These are phyloP conservation scores for Striga asiatica DNA, from an alignment of 257 asterid species.

Conservation along the genomic window DNA sequence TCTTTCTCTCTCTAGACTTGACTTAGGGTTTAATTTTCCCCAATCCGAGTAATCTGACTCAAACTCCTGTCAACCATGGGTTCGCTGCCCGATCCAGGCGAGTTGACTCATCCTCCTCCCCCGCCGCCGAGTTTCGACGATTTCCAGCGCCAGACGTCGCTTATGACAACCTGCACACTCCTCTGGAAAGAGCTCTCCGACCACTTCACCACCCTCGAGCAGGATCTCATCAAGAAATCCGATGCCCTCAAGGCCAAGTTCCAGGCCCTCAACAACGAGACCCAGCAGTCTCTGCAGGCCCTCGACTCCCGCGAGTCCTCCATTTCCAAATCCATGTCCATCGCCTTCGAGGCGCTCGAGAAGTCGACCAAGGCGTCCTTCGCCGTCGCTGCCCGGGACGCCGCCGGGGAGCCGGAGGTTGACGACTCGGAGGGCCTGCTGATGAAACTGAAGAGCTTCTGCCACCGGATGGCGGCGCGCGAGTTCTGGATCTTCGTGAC, in stretches of 20 bases:
- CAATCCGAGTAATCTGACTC: constrained; percentile 17
- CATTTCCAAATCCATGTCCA: constrained; percentile 46
- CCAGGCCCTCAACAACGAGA: constrained; percentile 34
- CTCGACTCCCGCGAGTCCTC: constrained; percentile 71
- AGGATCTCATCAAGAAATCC: constrained; percentile 60
- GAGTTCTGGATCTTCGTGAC: constrained; percentile 67
- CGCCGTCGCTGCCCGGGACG: constrained; percentile 9
- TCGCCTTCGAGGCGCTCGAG: constrained; percentile 34
- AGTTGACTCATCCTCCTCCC: constrained; percentile 36
- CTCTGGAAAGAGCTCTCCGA: constrained; percentile 98
- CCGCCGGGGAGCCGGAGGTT: constrained; percentile 35
- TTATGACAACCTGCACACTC: constrained; percentile 97
- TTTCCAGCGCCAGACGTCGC: constrained; percentile 91
- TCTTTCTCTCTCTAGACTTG: constrained; percentile 29
- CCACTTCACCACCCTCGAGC: constrained; percentile 81
- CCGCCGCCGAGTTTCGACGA: constrained; percentile 85
- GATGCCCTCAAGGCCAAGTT: constrained; percentile 53
- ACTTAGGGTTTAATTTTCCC: constrained; percentile 33
- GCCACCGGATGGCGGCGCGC: constrained; percentile 55
- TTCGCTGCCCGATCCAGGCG: constrained; percentile 97
- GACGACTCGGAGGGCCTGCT: constrained; percentile 60
- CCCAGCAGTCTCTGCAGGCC: constrained; percentile 43
- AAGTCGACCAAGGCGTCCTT: constrained; percentile 28
- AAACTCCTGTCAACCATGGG: constrained; percentile 36
- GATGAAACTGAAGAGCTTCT: constrained; percentile 42